phyloP scores from a whole-genome alignment of 1,139 yeast species.

The Petasospora rhodanensis region DNA sequence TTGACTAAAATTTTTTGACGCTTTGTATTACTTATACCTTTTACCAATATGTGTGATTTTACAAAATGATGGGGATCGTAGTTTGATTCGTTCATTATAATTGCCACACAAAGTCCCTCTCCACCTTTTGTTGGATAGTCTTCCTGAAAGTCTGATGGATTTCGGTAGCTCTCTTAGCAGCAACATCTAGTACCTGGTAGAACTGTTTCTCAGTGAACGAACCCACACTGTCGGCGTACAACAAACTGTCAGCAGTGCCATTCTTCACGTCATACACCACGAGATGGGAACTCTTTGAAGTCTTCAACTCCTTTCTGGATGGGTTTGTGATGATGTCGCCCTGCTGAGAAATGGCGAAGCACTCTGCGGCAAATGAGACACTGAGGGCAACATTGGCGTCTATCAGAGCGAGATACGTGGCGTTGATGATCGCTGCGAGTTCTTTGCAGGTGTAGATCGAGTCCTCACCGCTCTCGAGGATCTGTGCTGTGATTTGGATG shows the following conservation, averaged over 20 bases:
- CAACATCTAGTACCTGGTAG: conserved; percentile 42
- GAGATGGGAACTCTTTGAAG: conserved; percentile 58
- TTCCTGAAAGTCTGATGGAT: conserved; percentile 43
- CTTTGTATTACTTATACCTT: too few relatives aligned
- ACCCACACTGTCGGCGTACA: conserved; percentile 72
- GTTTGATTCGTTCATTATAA: conserved; percentile 8
- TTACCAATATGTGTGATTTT: too few relatives aligned
- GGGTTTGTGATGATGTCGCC: conserved; percentile 42
- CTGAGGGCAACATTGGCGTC: conserved; percentile 75
- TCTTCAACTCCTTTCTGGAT: conserved; percentile 33
- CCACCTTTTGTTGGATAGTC: conserved; percentile 43
- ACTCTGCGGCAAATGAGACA: conserved; percentile 55
- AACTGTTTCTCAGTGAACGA: conserved; percentile 55
- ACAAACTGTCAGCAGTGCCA: conserved; percentile 46
- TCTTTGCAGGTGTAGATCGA: conserved; percentile 44
- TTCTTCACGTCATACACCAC: conserved; percentile 57
- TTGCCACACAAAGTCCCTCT: conserved; percentile 57
- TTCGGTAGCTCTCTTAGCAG: conserved; percentile 41
- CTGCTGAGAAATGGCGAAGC: conserved; percentile 36
- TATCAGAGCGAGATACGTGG: conserved; percentile 64
- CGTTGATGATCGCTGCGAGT: conserved; percentile 67
- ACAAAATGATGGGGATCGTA: too few relatives aligned
- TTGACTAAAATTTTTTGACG: too few relatives aligned
- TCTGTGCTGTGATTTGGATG: conserved; percentile 83
- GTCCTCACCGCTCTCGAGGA: conserved; percentile 56